phyloP scores from a whole-genome alignment of 2,329 filamentous ascomycete species.

The Fusarium ambrosium region DNA sequence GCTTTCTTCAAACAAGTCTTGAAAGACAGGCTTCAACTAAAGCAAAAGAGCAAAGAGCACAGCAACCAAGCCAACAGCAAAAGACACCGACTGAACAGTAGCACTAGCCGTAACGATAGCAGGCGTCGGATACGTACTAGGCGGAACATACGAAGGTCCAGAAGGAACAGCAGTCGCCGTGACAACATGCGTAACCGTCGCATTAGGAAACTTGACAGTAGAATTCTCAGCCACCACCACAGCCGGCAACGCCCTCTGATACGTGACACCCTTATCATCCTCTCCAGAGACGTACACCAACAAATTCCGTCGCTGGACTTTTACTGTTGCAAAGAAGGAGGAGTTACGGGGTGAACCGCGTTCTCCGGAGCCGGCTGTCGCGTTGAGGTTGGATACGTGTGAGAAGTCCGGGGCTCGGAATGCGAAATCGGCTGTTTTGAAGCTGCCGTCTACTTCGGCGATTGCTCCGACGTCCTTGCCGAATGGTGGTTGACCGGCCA shows the following conservation, averaged over 20 bases:
- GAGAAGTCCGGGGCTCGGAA: not conserved
- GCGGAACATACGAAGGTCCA: not conserved
- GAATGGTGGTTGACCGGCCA: not conserved
- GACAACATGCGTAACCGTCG: not conserved
- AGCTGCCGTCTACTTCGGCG: not conserved
- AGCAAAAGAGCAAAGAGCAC: not conserved
- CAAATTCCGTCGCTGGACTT: not conserved
- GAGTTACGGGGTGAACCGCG: not conserved
- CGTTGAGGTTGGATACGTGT: not conserved
- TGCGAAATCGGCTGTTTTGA: not conserved
- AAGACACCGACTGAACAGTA: not conserved
- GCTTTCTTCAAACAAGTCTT: not conserved
- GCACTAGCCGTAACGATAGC: not conserved
- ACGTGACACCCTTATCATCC: not conserved
- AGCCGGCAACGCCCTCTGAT: not conserved
- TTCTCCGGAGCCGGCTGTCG: not conserved
- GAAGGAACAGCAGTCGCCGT: not conserved
- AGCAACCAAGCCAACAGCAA: not conserved
- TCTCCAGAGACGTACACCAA: not conserved
- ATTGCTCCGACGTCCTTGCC: not conserved
- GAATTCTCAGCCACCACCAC: not conserved
- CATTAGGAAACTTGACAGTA: not conserved
- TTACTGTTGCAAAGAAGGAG: not conserved
- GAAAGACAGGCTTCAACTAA: not conserved
- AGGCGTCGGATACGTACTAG: not conserved